Evolutionary conservation across 2,329 filamentous ascomycete genomes (phyloP).

Genomic region (Cytospora mali): DNA sequence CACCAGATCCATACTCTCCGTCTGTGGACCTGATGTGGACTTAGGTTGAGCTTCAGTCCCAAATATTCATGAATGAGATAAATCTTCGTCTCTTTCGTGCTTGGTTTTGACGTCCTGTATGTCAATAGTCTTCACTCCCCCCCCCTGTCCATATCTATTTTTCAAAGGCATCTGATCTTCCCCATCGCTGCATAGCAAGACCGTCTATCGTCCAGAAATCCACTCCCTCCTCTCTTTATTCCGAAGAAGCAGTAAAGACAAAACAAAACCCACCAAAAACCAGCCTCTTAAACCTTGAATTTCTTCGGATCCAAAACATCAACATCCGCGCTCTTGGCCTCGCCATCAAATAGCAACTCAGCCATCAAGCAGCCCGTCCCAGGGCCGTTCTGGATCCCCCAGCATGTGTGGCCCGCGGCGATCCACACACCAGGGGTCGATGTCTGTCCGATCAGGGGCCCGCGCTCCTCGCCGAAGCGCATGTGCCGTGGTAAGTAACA

Average conservation of each 20-base stretch:
- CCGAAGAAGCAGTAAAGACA: no score
- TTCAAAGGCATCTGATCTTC: no score
- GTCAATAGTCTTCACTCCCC: no score
- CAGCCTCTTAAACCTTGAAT: slow-evolving; percentile 52
- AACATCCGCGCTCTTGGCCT: slow-evolving; percentile 68
- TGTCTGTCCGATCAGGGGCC: slow-evolving; percentile 78
- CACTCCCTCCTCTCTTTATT: not conserved
- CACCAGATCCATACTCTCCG: not conserved
- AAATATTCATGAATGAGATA: no score
- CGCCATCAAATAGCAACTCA: slow-evolving; percentile 75
- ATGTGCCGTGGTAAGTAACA: slow-evolving; percentile 88
- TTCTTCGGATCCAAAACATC: slow-evolving; percentile 67
- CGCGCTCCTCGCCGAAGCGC: slow-evolving; percentile 59
- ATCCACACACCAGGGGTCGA: slow-evolving; percentile 74
- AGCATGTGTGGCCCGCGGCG: slow-evolving; percentile 92
- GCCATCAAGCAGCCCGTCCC: slow-evolving; percentile 82
- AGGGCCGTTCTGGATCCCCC: slow-evolving; percentile 96
- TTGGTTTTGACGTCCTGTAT: no score
- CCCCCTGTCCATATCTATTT: no score
- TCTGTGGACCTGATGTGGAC: not conserved
- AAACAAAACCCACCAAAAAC: no score
- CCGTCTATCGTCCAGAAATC: no score
- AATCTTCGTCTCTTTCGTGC: no score
- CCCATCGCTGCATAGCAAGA: no score
- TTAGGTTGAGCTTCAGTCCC: no score